Percentiles rank a stretch among this genome's conserved stretches.
Conservation (phyloP, 352 stramenopile species). For the Pythium periplocum region DNA sequence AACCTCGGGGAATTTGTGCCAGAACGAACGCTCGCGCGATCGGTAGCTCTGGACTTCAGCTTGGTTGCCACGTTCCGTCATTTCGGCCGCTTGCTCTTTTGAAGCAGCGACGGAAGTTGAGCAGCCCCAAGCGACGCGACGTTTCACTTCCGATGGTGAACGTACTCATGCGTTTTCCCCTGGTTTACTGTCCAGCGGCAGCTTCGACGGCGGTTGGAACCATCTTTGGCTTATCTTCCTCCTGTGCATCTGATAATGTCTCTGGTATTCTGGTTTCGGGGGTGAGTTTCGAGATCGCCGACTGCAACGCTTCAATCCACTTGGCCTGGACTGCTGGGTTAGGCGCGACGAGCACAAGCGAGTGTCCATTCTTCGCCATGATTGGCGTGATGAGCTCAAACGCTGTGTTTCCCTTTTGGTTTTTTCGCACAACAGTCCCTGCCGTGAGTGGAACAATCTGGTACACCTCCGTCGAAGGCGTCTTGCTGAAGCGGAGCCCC, state of each 20-base stretch:
- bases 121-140: too few species aligned
- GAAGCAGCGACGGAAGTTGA: too few species aligned
- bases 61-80: not conserved
- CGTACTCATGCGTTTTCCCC: too few species aligned
- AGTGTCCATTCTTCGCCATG: slow-evolving; percentile 62
- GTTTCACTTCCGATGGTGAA: too few species aligned
- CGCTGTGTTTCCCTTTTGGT: slow-evolving; percentile 69
- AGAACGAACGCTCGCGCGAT: slow-evolving; percentile 33
- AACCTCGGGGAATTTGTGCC: slow-evolving; percentile 67
- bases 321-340: slow-evolving; percentile 38
- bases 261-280: too few species aligned
- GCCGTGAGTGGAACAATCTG: slow-evolving; percentile 67
- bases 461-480: slow-evolving; percentile 55
- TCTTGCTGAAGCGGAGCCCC: slow-evolving; percentile 69
- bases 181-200: too few species aligned
- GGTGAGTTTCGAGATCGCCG: slow-evolving; percentile 36
- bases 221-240: too few species aligned
- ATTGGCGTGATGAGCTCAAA: slow-evolving; percentile 71
- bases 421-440: slow-evolving; percentile 61
- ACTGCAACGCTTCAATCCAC: slow-evolving; percentile 59
- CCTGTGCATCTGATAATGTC: too few species aligned
- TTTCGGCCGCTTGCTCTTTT: not conserved
- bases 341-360: slow-evolving; percentile 58
- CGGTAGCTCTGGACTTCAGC: not conserved
- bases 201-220: too few species aligned